These are phyloP conservation scores for Pseudogymnoascus sp. DNA, from an alignment of 2,329 filamentous ascomycete species.

Conservation along the genomic window DNA sequence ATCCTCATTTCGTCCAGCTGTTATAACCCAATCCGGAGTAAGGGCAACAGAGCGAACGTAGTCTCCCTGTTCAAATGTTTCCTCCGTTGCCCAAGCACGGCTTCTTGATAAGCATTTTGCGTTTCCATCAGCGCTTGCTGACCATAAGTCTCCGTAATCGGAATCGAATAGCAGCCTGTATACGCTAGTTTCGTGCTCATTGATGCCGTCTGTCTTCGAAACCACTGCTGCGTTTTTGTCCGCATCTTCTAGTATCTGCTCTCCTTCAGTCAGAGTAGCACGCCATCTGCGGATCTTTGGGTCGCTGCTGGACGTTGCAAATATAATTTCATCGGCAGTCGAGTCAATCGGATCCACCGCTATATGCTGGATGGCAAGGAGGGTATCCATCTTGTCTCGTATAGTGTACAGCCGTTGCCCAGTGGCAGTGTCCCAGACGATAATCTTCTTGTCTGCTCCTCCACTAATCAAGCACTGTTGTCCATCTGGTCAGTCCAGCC, in stretches of 20 bases:
- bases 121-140: slow-evolving; percentile 83
- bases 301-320: slow-evolving; percentile 77
- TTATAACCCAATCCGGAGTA: slow-evolving; percentile 70
- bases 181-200: slow-evolving; percentile 84
- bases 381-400: slow-evolving; percentile 60
- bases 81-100: slow-evolving; percentile 62
- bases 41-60: slow-evolving; percentile 80
- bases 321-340: slow-evolving; percentile 40
- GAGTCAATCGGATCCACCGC: slow-evolving; percentile 61
- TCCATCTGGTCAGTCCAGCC: slow-evolving; percentile 11
- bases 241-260: slow-evolving; percentile 46
- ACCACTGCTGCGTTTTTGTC: slow-evolving; percentile 22
- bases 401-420: slow-evolving; percentile 66
- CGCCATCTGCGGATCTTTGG: slow-evolving; percentile 73
- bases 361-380: slow-evolving; percentile 75
- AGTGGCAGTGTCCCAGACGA: slow-evolving; percentile 71
- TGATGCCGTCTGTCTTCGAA: slow-evolving; percentile 40
- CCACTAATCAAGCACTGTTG: slow-evolving; percentile 56
- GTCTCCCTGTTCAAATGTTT: slow-evolving; percentile 71
- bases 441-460: slow-evolving; percentile 68
- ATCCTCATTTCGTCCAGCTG: slow-evolving; percentile 84
- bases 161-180: slow-evolving; percentile 73
- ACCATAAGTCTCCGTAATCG: slow-evolving; percentile 62
- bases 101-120: slow-evolving; percentile 68
- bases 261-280: slow-evolving; percentile 44